Percentiles rank a stretch among this genome's conserved stretches.
Evolutionary conservation across 1,139 yeast species (phyloP).

Genomic region (Blastobotrys capitulatus): DNA sequence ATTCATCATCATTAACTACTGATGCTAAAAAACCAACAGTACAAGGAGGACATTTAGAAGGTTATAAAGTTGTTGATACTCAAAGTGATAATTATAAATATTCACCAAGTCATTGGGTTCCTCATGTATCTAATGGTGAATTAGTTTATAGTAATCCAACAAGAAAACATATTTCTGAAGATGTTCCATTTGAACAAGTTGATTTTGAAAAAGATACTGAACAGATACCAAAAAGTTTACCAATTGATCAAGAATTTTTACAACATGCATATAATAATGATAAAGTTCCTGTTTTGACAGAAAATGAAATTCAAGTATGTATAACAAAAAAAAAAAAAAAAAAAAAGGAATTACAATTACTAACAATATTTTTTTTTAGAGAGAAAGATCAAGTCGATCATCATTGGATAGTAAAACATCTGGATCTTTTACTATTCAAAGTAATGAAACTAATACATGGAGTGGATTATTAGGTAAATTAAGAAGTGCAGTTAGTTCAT

Average conservation of each 20-base stretch:
- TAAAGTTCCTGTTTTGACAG: conserved; percentile 5
- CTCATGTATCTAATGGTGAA: conserved; percentile 28
- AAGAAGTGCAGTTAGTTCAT: conserved; percentile 10
- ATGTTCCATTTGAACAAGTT: conserved; percentile 24
- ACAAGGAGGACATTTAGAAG: conserved; percentile 13
- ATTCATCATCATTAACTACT: not conserved
- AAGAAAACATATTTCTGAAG: conserved; percentile 20
- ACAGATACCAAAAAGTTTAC: conserved; percentile 8
- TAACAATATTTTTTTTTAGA: not conserved
- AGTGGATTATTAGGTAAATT: conserved; percentile 15
- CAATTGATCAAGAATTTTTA: conserved; percentile 6
- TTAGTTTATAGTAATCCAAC: conserved; percentile 26
- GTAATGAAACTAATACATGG: conserved; percentile 16
- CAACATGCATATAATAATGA: conserved; percentile 7
- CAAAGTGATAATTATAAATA: conserved; percentile 15
- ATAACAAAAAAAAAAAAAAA: not conserved
- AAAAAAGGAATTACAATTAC: not conserved
- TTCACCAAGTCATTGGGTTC: conserved; percentile 27
- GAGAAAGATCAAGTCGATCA: conserved; percentile 8
- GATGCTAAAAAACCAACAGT: not conserved
- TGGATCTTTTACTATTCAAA: conserved; percentile 10
- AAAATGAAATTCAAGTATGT: not conserved
- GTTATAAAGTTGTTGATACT: conserved; percentile 19
- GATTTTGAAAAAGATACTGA: conserved; percentile 6
- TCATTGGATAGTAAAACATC: conserved; percentile 14